Evolutionary conservation across 2,329 filamentous ascomycete genomes (phyloP).

Genomic region (Teratosphaeriaceae sp.): DNA sequence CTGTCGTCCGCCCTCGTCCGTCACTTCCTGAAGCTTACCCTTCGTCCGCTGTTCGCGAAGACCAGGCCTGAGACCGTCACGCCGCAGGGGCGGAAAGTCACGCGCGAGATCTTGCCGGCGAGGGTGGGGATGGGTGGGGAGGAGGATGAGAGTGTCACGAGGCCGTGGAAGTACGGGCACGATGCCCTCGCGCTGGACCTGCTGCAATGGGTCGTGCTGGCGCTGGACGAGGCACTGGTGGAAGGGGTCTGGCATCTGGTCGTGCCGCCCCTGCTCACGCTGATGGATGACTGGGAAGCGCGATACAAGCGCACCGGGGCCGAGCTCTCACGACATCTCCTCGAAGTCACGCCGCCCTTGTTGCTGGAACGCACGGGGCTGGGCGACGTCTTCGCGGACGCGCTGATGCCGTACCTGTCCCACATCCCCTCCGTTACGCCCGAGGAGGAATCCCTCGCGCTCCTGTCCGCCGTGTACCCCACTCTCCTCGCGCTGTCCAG

Average conservation of each 20-base stretch:
- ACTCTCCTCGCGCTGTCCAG: slow-evolving; percentile 55
- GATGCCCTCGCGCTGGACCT: slow-evolving; percentile 48
- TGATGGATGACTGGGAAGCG: slow-evolving; percentile 58
- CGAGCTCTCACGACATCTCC: slow-evolving; percentile 46
- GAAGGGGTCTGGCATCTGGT: slow-evolving; percentile 59
- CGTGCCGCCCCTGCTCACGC: slow-evolving; percentile 61
- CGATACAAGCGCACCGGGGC: slow-evolving; percentile 52
- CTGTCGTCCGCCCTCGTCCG: slow-evolving; percentile 43
- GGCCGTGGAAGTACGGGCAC: slow-evolving; percentile 55
- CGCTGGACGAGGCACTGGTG: slow-evolving; percentile 46
- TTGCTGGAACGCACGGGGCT: slow-evolving; percentile 59
- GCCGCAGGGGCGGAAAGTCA: slow-evolving; percentile 50
- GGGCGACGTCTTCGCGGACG: slow-evolving; percentile 60
- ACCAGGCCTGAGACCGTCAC: slow-evolving; percentile 50
- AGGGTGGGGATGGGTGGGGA: slow-evolving; percentile 26
- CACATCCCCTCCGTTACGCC: slow-evolving; percentile 72
- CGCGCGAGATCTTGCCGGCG: slow-evolving; percentile 34
- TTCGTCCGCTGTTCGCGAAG: slow-evolving; percentile 61
- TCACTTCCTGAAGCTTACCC: slow-evolving; percentile 54
- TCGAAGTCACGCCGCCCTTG: slow-evolving; percentile 46
- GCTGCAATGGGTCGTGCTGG: slow-evolving; percentile 54
- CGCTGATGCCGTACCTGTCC: slow-evolving; percentile 64
- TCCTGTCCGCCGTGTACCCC: slow-evolving; percentile 61
- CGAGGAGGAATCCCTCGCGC: slow-evolving; percentile 57
- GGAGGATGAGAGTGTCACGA: slow-evolving; percentile 39